Conservation (phyloP, 805 yeast species). For the Yamadazyma phyllophila region DNA sequence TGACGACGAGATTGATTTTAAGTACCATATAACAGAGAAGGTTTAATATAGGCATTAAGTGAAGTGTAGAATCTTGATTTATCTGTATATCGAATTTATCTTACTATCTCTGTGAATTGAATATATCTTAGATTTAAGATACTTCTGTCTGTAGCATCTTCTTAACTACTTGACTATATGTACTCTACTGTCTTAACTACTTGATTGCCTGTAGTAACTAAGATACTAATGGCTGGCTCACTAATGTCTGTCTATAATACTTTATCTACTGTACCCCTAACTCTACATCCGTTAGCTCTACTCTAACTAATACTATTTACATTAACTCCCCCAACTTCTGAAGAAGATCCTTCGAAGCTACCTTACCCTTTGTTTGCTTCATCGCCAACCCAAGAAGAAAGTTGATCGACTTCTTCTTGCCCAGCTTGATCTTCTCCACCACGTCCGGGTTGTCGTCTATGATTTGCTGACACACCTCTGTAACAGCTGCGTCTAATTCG, state of each 20-base stretch:
- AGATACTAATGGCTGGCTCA: no score
- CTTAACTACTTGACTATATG: no score
- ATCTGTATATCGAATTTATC: no score
- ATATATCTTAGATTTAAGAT: neutral
- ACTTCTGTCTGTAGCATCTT: no score
- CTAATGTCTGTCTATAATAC: no score
- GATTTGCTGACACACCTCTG: slow-evolving; percentile 45
- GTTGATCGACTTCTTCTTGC: slow-evolving; percentile 62
- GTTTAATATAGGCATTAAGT: neutral
- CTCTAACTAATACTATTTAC: no score
- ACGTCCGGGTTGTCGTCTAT: slow-evolving; percentile 49
- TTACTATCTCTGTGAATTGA: no score
- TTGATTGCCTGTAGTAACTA: no score
- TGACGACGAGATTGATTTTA: slow-evolving; percentile 4
- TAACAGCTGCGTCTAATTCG: slow-evolving; percentile 32
- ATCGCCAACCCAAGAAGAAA: slow-evolving; percentile 82
- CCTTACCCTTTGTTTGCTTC: slow-evolving; percentile 70
- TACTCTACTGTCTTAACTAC: no score
- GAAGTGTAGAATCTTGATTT: no score
- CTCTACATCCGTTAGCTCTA: no score
- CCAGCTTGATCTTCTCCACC: slow-evolving; percentile 53
- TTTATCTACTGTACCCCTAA: no score
- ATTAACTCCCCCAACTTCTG: slow-evolving; percentile 20
- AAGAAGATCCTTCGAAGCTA: slow-evolving; percentile 32
- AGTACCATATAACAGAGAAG: slow-evolving; percentile 6